Evolutionary conservation across 192 early-diverging fungal species (phyloP).

Genomic region (Podila verticillata): DNA sequence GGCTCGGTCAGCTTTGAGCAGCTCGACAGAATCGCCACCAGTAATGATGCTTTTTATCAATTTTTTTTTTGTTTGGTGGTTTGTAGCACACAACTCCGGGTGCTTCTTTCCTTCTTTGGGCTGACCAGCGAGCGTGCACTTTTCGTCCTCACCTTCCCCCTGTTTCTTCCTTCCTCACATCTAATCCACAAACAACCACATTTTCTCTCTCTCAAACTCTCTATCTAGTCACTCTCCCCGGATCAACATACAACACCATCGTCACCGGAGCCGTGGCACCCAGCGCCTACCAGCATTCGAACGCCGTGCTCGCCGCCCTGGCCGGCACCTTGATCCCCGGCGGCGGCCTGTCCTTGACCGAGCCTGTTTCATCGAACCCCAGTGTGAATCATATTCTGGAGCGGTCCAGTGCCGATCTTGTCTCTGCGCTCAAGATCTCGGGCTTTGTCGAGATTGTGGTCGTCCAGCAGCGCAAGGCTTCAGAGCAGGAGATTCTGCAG

Average conservation of each 20-base stretch:
- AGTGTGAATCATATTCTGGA: slow-evolving; percentile 61
- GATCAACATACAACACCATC: slow-evolving; percentile 67
- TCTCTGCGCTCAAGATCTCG: slow-evolving; percentile 79
- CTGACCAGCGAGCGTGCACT: no score
- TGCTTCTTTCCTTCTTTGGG: neutral
- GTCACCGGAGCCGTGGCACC: slow-evolving; percentile 66
- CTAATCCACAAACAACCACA: neutral
- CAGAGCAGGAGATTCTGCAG: slow-evolving; percentile 53
- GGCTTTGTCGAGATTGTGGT: slow-evolving; percentile 82
- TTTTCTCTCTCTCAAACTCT: neutral
- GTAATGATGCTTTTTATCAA: slow-evolving; percentile 37
- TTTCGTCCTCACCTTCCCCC: no score
- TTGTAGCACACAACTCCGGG: neutral
- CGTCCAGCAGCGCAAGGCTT: slow-evolving; percentile 42
- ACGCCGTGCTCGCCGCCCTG: slow-evolving; percentile 66
- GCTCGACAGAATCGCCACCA: slow-evolving; percentile 76
- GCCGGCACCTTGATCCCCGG: slow-evolving; percentile 72
- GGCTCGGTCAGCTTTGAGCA: slow-evolving; percentile 87
- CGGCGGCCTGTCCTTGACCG: slow-evolving; percentile 71
- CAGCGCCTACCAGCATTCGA: slow-evolving; percentile 71
- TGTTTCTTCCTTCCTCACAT: neutral
- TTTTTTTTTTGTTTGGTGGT: neutral
- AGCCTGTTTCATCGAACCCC: slow-evolving; percentile 68
- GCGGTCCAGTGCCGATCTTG: slow-evolving; percentile 62
- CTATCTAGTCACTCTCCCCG: slow-evolving; percentile 59